Evolutionary conservation across 495 filamentous ascomycete genomes (phyloP), one percentile per base, ranked within the genome.

Genomic region (Cercophora samala): DNA sequence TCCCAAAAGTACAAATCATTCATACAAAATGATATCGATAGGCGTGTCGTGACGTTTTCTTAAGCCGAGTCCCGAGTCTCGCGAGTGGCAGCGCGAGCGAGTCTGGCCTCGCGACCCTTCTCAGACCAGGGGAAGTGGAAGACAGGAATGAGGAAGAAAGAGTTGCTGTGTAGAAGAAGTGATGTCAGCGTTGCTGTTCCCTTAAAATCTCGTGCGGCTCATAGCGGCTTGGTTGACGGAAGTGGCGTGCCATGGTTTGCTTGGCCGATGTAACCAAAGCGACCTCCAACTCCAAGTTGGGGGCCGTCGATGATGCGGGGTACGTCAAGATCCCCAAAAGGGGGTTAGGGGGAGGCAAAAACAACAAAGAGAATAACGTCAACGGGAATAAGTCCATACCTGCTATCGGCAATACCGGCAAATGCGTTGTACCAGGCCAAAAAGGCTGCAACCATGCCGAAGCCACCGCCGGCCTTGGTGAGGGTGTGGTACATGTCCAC

Each of bases 71-170:
- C 79, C 32, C n/a, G 25, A 37, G 62, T 61, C 69, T 76, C 71
- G 63, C 74, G 75, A 58, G 75, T 77, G 11, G 75, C 68, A 73
- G 80, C 79, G 60, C 17, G 65, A 62, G 67, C 71, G 64, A 72
- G 53, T 58, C 89, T 82, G 64, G 68, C 72, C 79, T 87, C 81
- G 69, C 89, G 89, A 55, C 89, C 93, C 82, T 92, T 93, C 73
- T 92, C 90, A 42, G 90, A 93, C 95, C 95, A 97, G 52, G 94
- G 95, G 87, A 99, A 97, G 87, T 97, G 95, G 69, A 88, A 87
- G 71, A 97, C 95, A 63, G 93, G 93, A 70, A 97, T 84, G 75
- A 95, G 84, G 87, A 99, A 97, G 91, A 98, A 98, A 78, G 91
- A 94, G 85, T 87, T 88, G 77, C 85, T 87, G 64, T 87, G 64